These are phyloP conservation scores for Pseudozyma sp. DNA, from an alignment of 1,284 basidiomycete genomes.

Conservation along the genomic window DNA sequence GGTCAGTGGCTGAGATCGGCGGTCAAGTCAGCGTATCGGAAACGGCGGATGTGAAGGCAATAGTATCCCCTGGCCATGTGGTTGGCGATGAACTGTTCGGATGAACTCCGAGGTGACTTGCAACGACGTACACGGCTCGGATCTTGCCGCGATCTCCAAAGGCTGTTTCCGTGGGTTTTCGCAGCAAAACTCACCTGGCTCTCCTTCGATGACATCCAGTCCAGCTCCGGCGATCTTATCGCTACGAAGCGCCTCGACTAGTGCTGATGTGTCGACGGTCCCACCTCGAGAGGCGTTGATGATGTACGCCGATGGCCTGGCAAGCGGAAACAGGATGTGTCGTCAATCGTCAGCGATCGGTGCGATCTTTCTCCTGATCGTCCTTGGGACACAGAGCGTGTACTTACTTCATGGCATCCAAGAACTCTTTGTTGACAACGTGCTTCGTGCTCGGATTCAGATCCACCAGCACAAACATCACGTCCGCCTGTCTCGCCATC, in stretches of 20 bases:
- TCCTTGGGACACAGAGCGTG: too few species aligned
- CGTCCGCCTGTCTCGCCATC: conserved; percentile 45
- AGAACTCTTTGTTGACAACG: conserved; percentile 78
- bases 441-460: conserved; percentile 80
- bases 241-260: conserved; percentile 81
- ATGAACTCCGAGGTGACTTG: too few species aligned
- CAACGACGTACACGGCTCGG: neutral
- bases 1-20: neutral
- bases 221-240: conserved; percentile 90
- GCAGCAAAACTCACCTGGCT: conserved; percentile 73
- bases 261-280: conserved; percentile 83
- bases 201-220: conserved; percentile 91
- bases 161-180: conserved; percentile 10
- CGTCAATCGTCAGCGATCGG: conserved; percentile 8
- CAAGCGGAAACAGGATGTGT: neutral
- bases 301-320: conserved; percentile 47
- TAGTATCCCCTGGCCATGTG: neutral
- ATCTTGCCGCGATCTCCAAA: conserved; percentile 14
- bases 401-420: conserved; percentile 84
- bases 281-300: conserved; percentile 71
- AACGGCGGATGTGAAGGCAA: conserved; percentile 14
- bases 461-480: conserved; percentile 77
- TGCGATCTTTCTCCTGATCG: neutral
- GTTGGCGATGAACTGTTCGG: too few species aligned
- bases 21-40: conserved; percentile 2